phyloP scores from a whole-genome alignment of 192 early-diverging fungal species.

The Mortierella alpina region DNA sequence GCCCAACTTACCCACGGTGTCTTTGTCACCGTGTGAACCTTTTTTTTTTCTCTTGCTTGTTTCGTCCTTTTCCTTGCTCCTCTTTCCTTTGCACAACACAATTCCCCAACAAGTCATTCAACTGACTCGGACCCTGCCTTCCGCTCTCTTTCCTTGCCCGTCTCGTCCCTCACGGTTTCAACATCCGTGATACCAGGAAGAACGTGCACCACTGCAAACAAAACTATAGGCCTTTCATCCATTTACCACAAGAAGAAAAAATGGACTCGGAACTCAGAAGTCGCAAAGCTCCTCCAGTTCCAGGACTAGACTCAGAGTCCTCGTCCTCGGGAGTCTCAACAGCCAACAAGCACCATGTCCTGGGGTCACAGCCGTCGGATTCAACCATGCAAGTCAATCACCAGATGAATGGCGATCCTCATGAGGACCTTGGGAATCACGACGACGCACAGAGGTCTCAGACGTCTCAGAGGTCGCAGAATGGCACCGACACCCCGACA shows the following conservation, averaged over 20 bases:
- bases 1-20: background rate
- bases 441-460: background rate
- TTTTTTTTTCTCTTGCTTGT: slow-evolving; percentile 2
- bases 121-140: slow-evolving; percentile 14
- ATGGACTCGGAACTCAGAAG: slow-evolving; percentile 47
- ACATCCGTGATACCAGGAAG: no score
- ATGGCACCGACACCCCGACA: background rate
- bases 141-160: background rate
- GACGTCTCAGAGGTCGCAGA: no score
- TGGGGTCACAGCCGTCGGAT: background rate
- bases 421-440: background rate
- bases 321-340: slow-evolving; percentile 14
- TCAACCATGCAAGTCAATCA: background rate
- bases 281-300: slow-evolving; percentile 21
- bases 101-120: slow-evolving; percentile 23
- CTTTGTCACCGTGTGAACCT: background rate
- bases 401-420: background rate
- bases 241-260: background rate
- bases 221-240: background rate
- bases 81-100: slow-evolving; percentile 2
- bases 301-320: background rate
- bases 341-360: slow-evolving; percentile 30
- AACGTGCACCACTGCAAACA: no score
- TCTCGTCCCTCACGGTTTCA: background rate
- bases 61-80: background rate